Base-by-base conservation (phyloP, 2,329 filamentous ascomycete species). In the Nothomitra cinnamomea region DNA sequence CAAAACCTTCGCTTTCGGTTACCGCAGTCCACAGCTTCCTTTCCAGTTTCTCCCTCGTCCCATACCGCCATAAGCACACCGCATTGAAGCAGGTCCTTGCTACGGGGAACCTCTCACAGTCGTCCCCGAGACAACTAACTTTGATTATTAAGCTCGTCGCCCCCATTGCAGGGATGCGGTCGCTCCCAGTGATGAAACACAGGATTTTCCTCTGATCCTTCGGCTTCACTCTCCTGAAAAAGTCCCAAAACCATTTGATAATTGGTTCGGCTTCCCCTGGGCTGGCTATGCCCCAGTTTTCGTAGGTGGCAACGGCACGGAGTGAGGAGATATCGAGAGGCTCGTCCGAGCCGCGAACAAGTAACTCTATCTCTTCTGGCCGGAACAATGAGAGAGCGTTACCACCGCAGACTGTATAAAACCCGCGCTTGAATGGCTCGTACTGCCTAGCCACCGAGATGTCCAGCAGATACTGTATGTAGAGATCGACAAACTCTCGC, bases 11-110 rank as follows among this genome's bases (percentile, higher is more conserved):
- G 62, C 88, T 94, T 66, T 89, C 87, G 58, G 79, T 72, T n/a
- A 95, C 87, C 2, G 89, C 89, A 57, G 79, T 77, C 87, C 88
- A 94, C 32, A 95, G 70, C 70, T 81, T 80, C 52, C 67, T 69
- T 65, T 87, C 83, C 56, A 95, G 65, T 59, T 77, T 81, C 62
- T 80, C 74, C 59, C 74, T 78, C 2, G 77, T 79, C 36, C 67
- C 64, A 66, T 90, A 95, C 47, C 79, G 76, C 69, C 83, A 90
- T 55, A 95, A 69, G 3, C 83, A 81, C 58, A 95, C 63, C 65
- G 82, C 79, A 64, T 95, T 95, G 69, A 95, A 95, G 66, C 89
- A 95, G 6, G 89, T 95, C 61, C 88, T 77, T 17, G 89, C 89
- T 19, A 87, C 84, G 1, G 89, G 89, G 63, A 84, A 94, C 57